Evolutionary conservation across 176 grass and related monocot species (phyloP), one percentile per base, ranked within the genome.

Genomic region (Triticum timopheevii): DNA sequence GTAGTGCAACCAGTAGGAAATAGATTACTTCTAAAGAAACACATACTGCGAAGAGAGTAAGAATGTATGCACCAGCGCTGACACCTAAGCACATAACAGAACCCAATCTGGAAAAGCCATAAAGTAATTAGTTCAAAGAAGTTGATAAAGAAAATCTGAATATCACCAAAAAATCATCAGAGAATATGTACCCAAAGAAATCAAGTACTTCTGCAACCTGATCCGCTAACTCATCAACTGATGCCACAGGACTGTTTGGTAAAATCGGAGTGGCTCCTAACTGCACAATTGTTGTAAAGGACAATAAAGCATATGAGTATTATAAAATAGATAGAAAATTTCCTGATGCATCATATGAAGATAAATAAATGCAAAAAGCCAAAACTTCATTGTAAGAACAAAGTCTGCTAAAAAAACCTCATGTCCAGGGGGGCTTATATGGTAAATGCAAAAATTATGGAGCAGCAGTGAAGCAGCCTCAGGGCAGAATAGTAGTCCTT

Each of bases 41-140:
- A 78, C 83, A 20, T 95, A 98, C 96, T 61, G 96, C 93, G 17
- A 98, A 98, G 56, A 95, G 93, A 47, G 96, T 92, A 94, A 98
- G 96, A 88, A 98, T 91, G 81, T 98, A 98, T 87, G 96, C 93
- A 35, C 96, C 96, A 13, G 93, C 96, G 65, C 92, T 94, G 68
- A 98, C 96, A 65, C 96, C 96, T 91, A 98, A 94, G 86, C 96
- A 98, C 96, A 98, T 98, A 82, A 98, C 93, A 30, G 91, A 92
- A 85, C 85, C 88, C 88, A 98, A 87, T 82, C 96, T 98, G 90
- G 6, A 44, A 68, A 85, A 88, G 1, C 23, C 35, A 71, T 28
- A 28, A 24, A 65, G 30, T 47, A 33, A 58, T 77, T 77, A 70
- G 69, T 84, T 85, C 8, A 91, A 23, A 58, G 6, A 77, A 62